phyloP scores from a whole-genome alignment of 768 basidiomycete genomes.

The Gautieria morchelliformis region DNA sequence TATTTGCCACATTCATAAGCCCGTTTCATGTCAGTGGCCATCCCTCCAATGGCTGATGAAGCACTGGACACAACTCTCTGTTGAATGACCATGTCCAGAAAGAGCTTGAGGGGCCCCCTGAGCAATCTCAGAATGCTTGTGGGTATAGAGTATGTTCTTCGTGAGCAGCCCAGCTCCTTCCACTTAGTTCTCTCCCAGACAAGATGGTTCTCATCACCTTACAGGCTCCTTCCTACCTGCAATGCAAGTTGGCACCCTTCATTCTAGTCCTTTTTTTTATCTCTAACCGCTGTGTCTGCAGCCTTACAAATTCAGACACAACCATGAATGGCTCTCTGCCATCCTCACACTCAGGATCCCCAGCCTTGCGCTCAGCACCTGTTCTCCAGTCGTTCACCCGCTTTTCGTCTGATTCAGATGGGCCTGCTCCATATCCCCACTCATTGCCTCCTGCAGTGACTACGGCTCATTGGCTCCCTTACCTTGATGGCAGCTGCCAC shows the following conservation, averaged over 20 bases:
- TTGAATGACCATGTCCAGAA: neutral
- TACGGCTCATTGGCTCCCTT: too few relatives aligned
- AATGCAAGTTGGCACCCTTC: slow-evolving; percentile 33
- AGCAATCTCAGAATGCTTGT: neutral
- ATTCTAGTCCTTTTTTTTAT: neutral
- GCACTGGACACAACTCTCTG: too few relatives aligned
- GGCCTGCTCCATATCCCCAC: too few relatives aligned
- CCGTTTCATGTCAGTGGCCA: too few relatives aligned
- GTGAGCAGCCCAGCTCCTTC: neutral
- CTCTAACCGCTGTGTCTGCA: neutral
- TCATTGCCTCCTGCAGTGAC: too few relatives aligned
- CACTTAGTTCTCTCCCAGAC: slow-evolving; percentile 23
- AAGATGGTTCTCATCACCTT: slow-evolving; percentile 50
- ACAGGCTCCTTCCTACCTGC: slow-evolving; percentile 54
- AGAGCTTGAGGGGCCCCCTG: neutral
- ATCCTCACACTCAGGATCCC: neutral
- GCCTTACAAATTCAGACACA: neutral
- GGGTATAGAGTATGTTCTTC: slow-evolving; percentile 6
- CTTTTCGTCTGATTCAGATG: slow-evolving; percentile 11
- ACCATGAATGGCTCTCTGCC: neutral
- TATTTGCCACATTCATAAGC: too few relatives aligned
- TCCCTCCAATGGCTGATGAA: too few relatives aligned
- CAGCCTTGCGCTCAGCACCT: neutral
- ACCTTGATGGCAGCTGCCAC: too few relatives aligned
- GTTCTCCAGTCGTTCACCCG: neutral